Base-by-base conservation (phyloP, 1,139 yeast species). In the Zygoascus sp. region DNA sequence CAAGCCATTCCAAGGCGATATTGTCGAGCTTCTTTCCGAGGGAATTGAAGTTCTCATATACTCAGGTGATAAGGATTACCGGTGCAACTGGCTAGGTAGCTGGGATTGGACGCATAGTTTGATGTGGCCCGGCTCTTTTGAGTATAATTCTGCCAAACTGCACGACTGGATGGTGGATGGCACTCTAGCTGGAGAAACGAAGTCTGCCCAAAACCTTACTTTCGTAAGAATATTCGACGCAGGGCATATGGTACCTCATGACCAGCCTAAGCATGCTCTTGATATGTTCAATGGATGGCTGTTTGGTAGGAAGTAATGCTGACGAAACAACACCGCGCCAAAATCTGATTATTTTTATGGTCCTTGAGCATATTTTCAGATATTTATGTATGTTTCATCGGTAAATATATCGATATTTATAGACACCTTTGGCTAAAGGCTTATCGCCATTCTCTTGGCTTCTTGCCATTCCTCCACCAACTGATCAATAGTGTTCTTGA, bases 41-140 rank as follows among this genome's bases (percentile, higher is more conserved):
- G 79, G 75, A 6, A 63, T 85, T 37, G 95, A 95, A 5, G 89
- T 85, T 11, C 74, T 86, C 62, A 74, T 86, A 50, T 87, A 86
- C 60, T 95, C 94, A 8, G 96, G 96, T 59, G 95, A 87, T 67
- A 86, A 86, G 68, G 96, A 87, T 65, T 86, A 78, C 64, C 86
- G 86, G 56, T 86, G 95, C 70, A 87, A 87, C 70, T 86, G 95
- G 95, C 74, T 86, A 57, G 95, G 95, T 7, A 40, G 19, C 20
- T 30, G 35, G 27, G 35, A 40, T 21, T 40, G 43, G 43, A 40
- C 43, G 2, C 35, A 40, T 13, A 20, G 32, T 9, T 9, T 40
- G 6, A 32, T 27, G 28, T 40, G 43, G 43, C 23, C 35, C 3
- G 43, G 43, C 2, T 28, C 43, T 17, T 40, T 28, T 19, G 43